Evolutionary conservation across 1,139 yeast species (phyloP).

Genomic region (Suhomyces kunorum): DNA sequence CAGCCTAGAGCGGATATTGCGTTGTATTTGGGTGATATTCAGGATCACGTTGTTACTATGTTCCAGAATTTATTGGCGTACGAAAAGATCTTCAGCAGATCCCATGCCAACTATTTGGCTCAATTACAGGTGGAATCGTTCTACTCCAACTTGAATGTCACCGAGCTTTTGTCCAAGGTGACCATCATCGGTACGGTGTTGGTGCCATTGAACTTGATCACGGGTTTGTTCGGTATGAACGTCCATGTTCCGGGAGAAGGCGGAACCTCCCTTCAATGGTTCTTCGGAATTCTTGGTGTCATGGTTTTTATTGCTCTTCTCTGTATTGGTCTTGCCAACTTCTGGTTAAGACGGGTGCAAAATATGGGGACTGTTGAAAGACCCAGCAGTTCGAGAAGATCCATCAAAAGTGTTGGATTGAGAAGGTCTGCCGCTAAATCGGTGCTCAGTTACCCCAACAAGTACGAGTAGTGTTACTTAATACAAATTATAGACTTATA

Average conservation of each 20-base stretch:
- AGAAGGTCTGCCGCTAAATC: constrained; percentile 41
- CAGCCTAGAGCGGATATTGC: constrained; percentile 85
- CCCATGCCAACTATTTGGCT: constrained; percentile 90
- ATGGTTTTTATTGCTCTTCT: constrained; percentile 36
- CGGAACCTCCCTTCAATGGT: constrained; percentile 40
- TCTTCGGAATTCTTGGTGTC: constrained; percentile 41
- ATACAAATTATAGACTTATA: constrained; percentile 9
- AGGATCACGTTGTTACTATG: constrained; percentile 97
- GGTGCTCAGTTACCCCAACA: constrained; percentile 44
- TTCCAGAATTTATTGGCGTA: constrained; percentile 84
- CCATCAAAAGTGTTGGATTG: constrained; percentile 49
- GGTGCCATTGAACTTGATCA: constrained; percentile 84
- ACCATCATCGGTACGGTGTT: constrained; percentile 88
- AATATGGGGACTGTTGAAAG: constrained; percentile 12
- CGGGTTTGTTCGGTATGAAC: constrained; percentile 97
- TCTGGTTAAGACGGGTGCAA: constrained; percentile 34
- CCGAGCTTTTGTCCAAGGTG: constrained; percentile 84
- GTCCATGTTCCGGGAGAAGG: constrained; percentile 79
- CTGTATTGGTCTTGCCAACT: constrained; percentile 36
- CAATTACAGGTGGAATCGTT: constrained; percentile 92
- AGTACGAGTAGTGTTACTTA: constrained; percentile 26
- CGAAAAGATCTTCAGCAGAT: constrained; percentile 89
- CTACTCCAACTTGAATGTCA: constrained; percentile 77
- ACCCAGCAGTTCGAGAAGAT: constrained; percentile 28
- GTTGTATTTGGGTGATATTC: constrained; percentile 91